Evolutionary conservation across 441 rosid genomes (phyloP).

Genomic region (Populus hybrid): DNA sequence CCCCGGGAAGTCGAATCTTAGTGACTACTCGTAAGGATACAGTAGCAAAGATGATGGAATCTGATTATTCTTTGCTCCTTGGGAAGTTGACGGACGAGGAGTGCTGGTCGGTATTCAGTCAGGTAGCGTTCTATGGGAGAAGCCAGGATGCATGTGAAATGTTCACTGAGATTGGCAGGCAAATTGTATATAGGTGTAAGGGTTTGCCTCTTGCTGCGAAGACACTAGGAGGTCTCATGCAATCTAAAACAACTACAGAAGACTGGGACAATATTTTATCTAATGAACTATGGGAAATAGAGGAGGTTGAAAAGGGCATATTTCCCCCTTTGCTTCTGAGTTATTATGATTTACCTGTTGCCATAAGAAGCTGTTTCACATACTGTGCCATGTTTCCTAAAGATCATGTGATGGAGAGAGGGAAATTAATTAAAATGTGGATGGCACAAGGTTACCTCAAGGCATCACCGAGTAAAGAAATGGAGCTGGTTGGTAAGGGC

Average conservation of each 20-base stretch:
- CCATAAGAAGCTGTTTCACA: conserved; percentile 7
- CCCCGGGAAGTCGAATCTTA: conserved; percentile 17
- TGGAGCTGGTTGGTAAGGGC: neutral
- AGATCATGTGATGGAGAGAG: neutral
- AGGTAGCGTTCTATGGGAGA: neutral
- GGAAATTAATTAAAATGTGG: neutral
- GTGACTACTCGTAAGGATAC: conserved; percentile 14
- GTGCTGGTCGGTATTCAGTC: conserved; percentile 11
- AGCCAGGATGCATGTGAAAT: neutral
- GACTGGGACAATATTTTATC: conserved; percentile 8
- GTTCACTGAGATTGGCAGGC: conserved; percentile 7
- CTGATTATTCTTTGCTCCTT: neutral
- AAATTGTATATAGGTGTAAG: conserved; percentile 6
- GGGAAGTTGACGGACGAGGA: neutral
- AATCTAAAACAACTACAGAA: neutral
- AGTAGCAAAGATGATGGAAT: conserved; percentile 8
- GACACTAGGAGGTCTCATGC: conserved; percentile 1
- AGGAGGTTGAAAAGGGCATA: conserved; percentile 9
- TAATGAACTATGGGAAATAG: conserved; percentile 12
- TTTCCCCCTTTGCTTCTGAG: conserved; percentile 1
- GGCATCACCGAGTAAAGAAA: neutral
- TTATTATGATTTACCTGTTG: conserved; percentile 6
- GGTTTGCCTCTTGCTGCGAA: conserved; percentile 17
- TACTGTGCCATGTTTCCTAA: conserved; percentile 18
- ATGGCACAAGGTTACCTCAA: conserved; percentile 6